Base-by-base conservation (phyloP, 2,329 filamentous ascomycete genomes). In the Venturia pyrina region DNA sequence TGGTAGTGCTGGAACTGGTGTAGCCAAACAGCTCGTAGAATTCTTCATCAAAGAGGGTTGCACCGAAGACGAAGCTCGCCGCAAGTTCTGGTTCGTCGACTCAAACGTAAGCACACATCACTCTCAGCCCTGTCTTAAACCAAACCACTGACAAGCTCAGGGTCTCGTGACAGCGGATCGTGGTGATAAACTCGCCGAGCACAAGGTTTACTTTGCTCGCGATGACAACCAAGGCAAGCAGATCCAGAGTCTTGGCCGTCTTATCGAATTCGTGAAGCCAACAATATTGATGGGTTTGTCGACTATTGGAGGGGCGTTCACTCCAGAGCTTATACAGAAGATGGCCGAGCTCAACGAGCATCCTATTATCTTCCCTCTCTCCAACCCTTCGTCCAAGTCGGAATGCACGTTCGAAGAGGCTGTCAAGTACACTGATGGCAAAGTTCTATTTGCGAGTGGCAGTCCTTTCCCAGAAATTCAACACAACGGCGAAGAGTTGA, bases 351-450 rank as follows among this genome's bases (percentile, higher is more conserved):
- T 82, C 66, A 92, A 92, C 77, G 86, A 92, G 69, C 83, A 86
- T 69, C 93, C 95, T 68, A 78, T 82, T 74, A 78, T 82, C 73
- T 98, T 99, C 86, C 93, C 93, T 65, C 87, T 99, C 56, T 96
- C 91, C 78, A 98, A 99, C 81, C 95, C 95, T 62, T 87, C 93
- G 63, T 93, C 89, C 79, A 97, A 98, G 82, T 96, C 93, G 10
- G 95, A 99, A 80, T 98, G 95, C 81, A 96, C 91, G 19, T 98
- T 96, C 73, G 93, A 97, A 82, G 90, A 95, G 74, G 95, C 95
- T 19, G 85, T 98, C 73, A 85, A 87, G 73, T 87, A 93, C 87
- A 98, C 93, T 13, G 89, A 98, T 67, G 93, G 93, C 68, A 90
- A 87, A 65, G 92, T 87, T 72, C 87, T 99, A 75, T 99, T 99